Evolutionary conservation across 768 basidiomycete species (phyloP).

Genomic region (Crepidotus variabilis): DNA sequence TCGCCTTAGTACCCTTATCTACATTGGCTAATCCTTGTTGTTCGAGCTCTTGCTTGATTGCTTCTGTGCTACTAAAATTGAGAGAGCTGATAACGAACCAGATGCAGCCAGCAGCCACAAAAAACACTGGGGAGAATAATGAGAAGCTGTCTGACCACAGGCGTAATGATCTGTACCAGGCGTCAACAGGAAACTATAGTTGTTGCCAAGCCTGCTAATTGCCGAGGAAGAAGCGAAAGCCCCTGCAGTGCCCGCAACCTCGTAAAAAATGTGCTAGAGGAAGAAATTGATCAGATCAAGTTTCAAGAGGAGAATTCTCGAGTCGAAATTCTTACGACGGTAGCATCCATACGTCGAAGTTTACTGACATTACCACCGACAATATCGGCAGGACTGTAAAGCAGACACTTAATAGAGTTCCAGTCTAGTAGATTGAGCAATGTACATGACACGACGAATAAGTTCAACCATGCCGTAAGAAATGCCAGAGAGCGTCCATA

Average conservation of each 20-base stretch:
- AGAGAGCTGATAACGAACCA: constrained; percentile 25
- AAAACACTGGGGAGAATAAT: too few species aligned
- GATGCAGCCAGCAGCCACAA: neutral
- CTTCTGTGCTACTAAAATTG: constrained; percentile 16
- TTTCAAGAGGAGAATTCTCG: neutral
- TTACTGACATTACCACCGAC: constrained; percentile 29
- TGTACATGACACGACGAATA: constrained; percentile 31
- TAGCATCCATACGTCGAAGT: constrained; percentile 29
- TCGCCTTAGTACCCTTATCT: constrained; percentile 10
- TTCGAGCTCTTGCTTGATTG: constrained; percentile 17
- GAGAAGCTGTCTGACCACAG: neutral
- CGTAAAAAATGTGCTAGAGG: constrained; percentile 27
- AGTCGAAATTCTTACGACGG: constrained; percentile 15
- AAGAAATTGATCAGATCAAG: neutral
- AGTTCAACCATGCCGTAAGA: constrained; percentile 33
- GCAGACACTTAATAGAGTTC: neutral
- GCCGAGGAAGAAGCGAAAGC: constrained; percentile 27
- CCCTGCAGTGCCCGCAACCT: constrained; percentile 26
- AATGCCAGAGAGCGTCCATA: constrained; percentile 29
- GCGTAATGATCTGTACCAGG: constrained; percentile 11
- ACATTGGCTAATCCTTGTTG: constrained; percentile 18
- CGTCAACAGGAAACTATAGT: constrained; percentile 30
- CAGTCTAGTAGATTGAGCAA: neutral
- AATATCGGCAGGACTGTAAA: constrained; percentile 25
- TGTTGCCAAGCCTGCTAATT: constrained; percentile 27